These are phyloP conservation scores for Bretschneidera sinensis DNA, from an alignment of 345 rosid genomes.

Conservation along the genomic window DNA sequence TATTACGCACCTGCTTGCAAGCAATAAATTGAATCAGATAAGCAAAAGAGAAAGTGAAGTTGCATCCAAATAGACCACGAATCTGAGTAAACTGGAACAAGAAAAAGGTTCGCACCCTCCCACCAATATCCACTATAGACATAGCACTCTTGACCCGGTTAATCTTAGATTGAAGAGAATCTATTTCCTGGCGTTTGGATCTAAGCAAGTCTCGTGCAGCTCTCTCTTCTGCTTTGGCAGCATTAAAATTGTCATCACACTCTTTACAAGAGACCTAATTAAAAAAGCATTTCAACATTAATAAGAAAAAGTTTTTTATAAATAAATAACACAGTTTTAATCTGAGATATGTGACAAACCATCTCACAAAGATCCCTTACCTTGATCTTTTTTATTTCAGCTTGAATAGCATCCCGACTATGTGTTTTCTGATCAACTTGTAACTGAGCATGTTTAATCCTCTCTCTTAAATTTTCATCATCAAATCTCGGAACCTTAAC, in stretches of 20 bases:
- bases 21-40: slow-evolving; percentile 14
- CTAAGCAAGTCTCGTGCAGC: slow-evolving; percentile 48
- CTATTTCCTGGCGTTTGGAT: slow-evolving; percentile 67
- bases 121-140: slow-evolving; percentile 54
- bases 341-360: not conserved
- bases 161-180: slow-evolving; percentile 47
- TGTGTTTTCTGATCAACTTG: slow-evolving; percentile 59
- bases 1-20: slow-evolving; percentile 50
- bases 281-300: slow-evolving; percentile 17
- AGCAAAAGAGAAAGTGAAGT: slow-evolving; percentile 7
- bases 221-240: slow-evolving; percentile 50
- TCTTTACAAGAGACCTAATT: slow-evolving; percentile 47
- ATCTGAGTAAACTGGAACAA: too few relatives aligned
- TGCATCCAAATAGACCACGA: not conserved
- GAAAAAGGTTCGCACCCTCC: slow-evolving; percentile 39
- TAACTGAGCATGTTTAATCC: slow-evolving; percentile 46
- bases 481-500: slow-evolving; percentile 61
- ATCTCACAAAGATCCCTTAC: slow-evolving; percentile 30
- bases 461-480: slow-evolving; percentile 42
- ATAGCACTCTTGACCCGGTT: slow-evolving; percentile 46
- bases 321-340: slow-evolving; percentile 4
- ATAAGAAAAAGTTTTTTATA: too few relatives aligned
- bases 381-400: slow-evolving; percentile 42
- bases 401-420: slow-evolving; percentile 54
- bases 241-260: slow-evolving; percentile 31